Evolutionary conservation across 2,329 filamentous ascomycete genomes (phyloP).

Genomic region (Aspergillus brunneoviolaceus): DNA sequence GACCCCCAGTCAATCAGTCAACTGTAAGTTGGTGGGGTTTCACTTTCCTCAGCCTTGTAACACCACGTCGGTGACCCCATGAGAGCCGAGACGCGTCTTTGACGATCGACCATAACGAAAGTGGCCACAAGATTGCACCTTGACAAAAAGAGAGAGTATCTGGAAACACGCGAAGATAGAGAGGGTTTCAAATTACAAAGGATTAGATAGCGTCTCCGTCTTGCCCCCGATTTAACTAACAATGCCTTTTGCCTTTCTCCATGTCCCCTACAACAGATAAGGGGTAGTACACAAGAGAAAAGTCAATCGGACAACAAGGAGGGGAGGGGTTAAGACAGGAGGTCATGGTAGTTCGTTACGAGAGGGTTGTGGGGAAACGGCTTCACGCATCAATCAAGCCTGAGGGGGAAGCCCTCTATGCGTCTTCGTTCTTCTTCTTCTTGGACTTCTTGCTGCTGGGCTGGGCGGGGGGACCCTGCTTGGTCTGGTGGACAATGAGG

Average conservation of each 20-base stretch:
- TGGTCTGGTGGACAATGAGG: conserved; percentile 81
- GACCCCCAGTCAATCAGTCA: not conserved
- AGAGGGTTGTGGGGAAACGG: not conserved
- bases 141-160: not conserved
- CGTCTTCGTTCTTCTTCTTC: conserved; percentile 54
- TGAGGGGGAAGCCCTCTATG: conserved; percentile 22
- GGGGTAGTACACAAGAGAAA: no score
- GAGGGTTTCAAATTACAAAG: not conserved
- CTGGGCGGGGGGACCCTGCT: conserved; percentile 56
- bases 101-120: not conserved
- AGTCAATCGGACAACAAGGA: not conserved
- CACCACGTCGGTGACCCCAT: not conserved
- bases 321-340: not conserved
- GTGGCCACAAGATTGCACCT: not conserved
- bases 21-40: not conserved
- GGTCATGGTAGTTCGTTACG: no score
- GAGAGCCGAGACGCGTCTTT: no score
- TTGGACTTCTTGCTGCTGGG: conserved; percentile 62
- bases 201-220: not conserved
- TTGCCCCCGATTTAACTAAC: not conserved
- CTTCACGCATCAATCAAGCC: no score
- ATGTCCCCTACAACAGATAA: no score
- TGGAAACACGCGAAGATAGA: not conserved
- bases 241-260: no score
- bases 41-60: not conserved